Base-by-base conservation (phyloP, 75 land plant species). In the Ceratopteris richardii region DNA sequence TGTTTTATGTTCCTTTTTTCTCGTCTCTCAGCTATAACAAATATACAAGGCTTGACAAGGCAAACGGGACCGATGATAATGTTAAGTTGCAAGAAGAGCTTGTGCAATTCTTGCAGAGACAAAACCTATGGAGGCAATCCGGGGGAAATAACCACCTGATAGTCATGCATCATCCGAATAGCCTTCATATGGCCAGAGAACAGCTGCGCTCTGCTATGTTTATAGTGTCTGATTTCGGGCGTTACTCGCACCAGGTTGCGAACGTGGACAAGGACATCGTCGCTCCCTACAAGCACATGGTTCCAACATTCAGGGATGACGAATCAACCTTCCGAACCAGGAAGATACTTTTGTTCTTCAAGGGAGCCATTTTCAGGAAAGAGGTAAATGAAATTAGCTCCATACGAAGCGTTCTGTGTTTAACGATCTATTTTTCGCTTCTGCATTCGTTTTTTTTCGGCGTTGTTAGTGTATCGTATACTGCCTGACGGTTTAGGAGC, bases 121-220 rank as follows among this genome's bases (percentile, higher is more conserved):
- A 60, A 41, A 62, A 78, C 9, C 77, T 75, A 31, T 90, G 91
- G 90, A 72, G 67, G 60, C 40, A 63, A 22, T 63, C 66, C 2
- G 85, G 82, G 24, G 96, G 96, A 27, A 52, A 69, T 51, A 71
- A 90, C 65, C 96, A 90, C 64, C 50, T 90, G 4, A 69, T 90
- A 10, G 55, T 90, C 16, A 83, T 89, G 11, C 96, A 87, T 65
- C 96, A 90, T 64, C 96, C 96, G 22, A 90, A 90, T 61, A 90
- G 91, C 68, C 69, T 90, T 84, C 33, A 72, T 40, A 57, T 68
- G 61, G 84, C 82, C 0, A 64, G 96, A 62, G 66, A 47, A 17
- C 57, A 73, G 48, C 53, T 90, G 13, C 64, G 80, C 50, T 64
- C 81, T 24, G 80, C 84, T 25, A 86, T 80, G 71, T 90, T 83